phyloP scores from a whole-genome alignment of 2,329 filamentous ascomycete species.

The Colletotrichum orchidophilum region DNA sequence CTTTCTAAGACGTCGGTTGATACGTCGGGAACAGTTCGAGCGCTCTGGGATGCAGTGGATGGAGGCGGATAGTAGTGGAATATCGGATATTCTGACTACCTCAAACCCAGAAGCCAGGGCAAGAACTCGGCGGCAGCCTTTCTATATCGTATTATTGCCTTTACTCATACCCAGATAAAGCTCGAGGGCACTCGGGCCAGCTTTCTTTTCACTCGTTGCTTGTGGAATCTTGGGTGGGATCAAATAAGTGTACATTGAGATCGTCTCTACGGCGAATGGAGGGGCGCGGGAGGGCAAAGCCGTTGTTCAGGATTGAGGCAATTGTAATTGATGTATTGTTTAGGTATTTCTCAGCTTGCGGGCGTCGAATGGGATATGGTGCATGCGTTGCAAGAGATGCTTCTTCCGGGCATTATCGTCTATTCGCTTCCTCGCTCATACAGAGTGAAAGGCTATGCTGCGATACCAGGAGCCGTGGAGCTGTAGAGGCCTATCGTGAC shows the following conservation, averaged over 20 bases:
- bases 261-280: slow-evolving; percentile 1
- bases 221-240: slow-evolving; percentile 27
- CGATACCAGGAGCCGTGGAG: not conserved
- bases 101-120: no score
- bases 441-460: not conserved
- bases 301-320: slow-evolving; percentile 16
- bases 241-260: slow-evolving; percentile 31
- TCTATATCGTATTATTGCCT: slow-evolving; percentile 29
- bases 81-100: no score
- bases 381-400: not conserved
- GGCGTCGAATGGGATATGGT: slow-evolving; percentile 7
- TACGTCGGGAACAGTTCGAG: not conserved
- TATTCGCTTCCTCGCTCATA: not conserved
- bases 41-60: not conserved
- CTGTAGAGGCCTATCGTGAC: not conserved
- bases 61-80: not conserved
- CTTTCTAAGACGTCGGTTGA: slow-evolving; percentile 48
- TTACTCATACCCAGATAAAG: slow-evolving; percentile 35
- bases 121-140: slow-evolving; percentile 21
- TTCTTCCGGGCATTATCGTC: not conserved
- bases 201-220: slow-evolving; percentile 32
- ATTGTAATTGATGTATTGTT: slow-evolving; percentile 25
- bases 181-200: slow-evolving; percentile 23
- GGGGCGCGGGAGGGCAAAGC: not conserved
- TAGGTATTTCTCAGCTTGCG: slow-evolving; percentile 3